Percentiles rank a stretch among this genome's conserved stretches.
Conservation (phyloP, 2,329 filamentous ascomycete species). For the Cladosporium sp. region DNA sequence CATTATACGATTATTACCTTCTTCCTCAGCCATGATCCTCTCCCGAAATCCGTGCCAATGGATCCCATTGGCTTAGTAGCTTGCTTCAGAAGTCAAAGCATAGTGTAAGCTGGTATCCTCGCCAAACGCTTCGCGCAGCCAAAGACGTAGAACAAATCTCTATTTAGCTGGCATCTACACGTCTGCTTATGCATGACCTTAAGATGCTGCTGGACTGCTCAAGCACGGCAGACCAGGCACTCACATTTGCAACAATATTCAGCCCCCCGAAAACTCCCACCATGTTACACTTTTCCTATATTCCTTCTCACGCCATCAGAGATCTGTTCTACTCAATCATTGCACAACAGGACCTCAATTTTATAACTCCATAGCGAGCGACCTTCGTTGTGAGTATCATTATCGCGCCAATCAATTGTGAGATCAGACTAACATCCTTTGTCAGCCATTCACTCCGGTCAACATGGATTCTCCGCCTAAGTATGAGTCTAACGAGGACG, state of each 20-base stretch:
- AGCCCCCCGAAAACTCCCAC: not conserved
- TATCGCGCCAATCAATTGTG: too few relatives aligned
- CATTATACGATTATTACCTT: not conserved
- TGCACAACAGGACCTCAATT: too few relatives aligned
- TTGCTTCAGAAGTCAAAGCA: not conserved
- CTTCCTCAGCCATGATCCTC: not conserved
- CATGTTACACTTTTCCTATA: not conserved
- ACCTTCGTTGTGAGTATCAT: too few relatives aligned
- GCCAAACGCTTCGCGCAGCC: not conserved
- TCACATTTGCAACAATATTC: not conserved
- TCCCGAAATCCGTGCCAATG: not conserved
- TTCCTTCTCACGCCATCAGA: not conserved
- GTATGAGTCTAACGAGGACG: not conserved
- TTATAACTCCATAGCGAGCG: too few relatives aligned
- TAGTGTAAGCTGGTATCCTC: not conserved
- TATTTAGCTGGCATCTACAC: not conserved
- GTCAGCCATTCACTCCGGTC: not conserved
- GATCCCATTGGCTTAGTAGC: not conserved
- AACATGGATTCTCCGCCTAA: not conserved
- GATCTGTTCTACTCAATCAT: too few relatives aligned
- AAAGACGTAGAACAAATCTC: not conserved
- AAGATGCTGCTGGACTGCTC: not conserved
- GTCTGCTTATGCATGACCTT: not conserved
- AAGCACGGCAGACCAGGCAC: not conserved
- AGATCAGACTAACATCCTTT: not conserved